Evolutionary conservation across 1,139 yeast genomes (phyloP), one percentile per base, ranked within the genome.

Genomic region (Nakaseomyces glabratus): DNA sequence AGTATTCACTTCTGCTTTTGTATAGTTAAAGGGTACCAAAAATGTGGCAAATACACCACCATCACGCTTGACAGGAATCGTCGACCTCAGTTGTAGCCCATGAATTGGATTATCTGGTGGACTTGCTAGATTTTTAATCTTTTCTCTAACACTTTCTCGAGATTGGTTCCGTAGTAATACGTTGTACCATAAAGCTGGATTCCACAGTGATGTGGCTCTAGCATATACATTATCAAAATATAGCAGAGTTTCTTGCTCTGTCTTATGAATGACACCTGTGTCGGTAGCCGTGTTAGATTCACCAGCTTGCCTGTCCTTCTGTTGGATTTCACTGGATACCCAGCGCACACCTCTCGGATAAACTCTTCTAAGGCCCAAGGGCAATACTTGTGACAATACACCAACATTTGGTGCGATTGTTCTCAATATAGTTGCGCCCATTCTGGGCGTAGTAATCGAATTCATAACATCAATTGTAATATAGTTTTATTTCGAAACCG

Each of bases 41-140:
- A 79, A 81, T 45, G 80, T 80, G 21, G 82, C 90, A 65, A 90
- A 88, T 1, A 86, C 95, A 28, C 97, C 97, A 35, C 96, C 95
- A 52, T 90, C 98, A 44, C 94, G 62, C 41, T 61, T 69, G 39
- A 82, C 66, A 0, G 94, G 82, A 11, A 85, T 77, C 22, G 82
- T 65, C 26, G 62, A 72, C 25, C 60, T 65, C 44, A 60, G 58
- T 42, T 57, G 53, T 15, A 74, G 43, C 1, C 62, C 62, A 17
- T 62, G 62, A 11, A 72, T 61, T 1, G 69, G 67, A 20, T 60
- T 52, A 4, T 47, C 55, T 3, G 43, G 38, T 3, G 76, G 74
- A 35, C 70, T 62, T 0, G 72, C 66, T 20, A 60, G 50, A 13
- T 46, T 43, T 35, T 48, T 38, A n/a, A 68, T 58, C 39, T 58